Percentiles rank a stretch among this genome's conserved stretches.
Conservation (phyloP, 441 rosid genomes). For the Aleurites moluccanus region DNA sequence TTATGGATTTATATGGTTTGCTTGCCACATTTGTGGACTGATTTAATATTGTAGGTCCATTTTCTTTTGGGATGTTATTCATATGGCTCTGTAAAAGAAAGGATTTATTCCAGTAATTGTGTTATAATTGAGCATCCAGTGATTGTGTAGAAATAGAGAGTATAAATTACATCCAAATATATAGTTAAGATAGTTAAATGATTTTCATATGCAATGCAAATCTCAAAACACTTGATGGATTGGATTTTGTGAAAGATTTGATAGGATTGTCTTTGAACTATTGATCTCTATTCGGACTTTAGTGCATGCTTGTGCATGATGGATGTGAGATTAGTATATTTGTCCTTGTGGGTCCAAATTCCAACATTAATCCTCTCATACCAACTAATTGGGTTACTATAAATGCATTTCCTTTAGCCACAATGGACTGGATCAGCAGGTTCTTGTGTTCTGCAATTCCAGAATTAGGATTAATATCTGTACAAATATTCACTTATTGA, state of each 20-base stretch:
- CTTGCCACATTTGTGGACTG: not conserved
- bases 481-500: not conserved
- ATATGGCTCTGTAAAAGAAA: too few relatives aligned
- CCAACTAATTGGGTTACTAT: not conserved
- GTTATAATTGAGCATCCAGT: not conserved
- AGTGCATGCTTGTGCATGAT: not conserved
- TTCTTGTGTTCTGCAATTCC: not conserved
- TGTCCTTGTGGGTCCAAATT: not conserved
- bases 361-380: not conserved
- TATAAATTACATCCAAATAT: not conserved
- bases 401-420: not conserved
- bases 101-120: too few relatives aligned
- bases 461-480: not conserved
- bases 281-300: too few relatives aligned
- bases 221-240: not conserved
- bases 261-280: not conserved
- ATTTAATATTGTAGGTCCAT: not conserved
- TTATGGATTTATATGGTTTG: not conserved
- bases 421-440: not conserved
- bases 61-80: not conserved
- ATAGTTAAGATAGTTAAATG: conserved; percentile 4
- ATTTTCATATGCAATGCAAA: not conserved
- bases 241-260: not conserved
- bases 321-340: too few relatives aligned
- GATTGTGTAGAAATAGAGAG: not conserved